Evolutionary conservation across 805 yeast genomes (phyloP), one percentile per base, ranked within the genome.

Genomic region (Suhomyces tanzawaensis): DNA sequence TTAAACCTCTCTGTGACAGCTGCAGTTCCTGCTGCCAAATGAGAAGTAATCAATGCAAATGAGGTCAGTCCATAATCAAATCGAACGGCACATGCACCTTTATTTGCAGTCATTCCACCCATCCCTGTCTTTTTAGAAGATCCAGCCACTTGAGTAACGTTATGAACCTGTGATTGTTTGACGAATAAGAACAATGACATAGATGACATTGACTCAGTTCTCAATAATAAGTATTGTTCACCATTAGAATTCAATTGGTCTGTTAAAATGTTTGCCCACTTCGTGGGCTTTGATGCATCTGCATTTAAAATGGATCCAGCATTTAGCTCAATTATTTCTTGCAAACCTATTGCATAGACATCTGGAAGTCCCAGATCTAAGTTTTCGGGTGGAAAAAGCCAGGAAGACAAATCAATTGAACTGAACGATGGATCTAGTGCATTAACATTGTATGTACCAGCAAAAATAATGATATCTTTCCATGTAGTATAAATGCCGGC

Each of bases 91-190:
- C 90, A 95, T 3, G 95, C 96, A 31, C 99, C 99, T 60, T 91
- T 91, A 58, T 93, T 91, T 13, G 97, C 99, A 0, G 98, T 79
- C 66, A 93, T 91, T 31, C 99, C 99, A 26, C 97, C 96, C 38
- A 93, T 68, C 0, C 98, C 99, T 0, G 98, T 91, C 61, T 91
- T 91, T 52, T 90, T 91, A 9, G 85, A 76, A n/a, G 90, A 76
- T n/a, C 97, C 97, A 49, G 89, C 90, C 4, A 93, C 96, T 52
- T 84, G 82, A 11, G 86, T 85, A 3, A 93, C 80, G 28, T 62
- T 41, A 7, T 44, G 63, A 4, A 75, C 53, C 40, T 77, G 75
- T 1, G 68, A 58, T 29, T 76, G 77, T 42, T 77, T 77, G 4
- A 81, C 76, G 57, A 82, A 83, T 34, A 85, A 70, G 30, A 83